A percentile compares a stretch with the other conserved stretches of the same genome.
Evolutionary conservation across 805 yeast species (phyloP).

Genomic region (Candida incommunis): DNA sequence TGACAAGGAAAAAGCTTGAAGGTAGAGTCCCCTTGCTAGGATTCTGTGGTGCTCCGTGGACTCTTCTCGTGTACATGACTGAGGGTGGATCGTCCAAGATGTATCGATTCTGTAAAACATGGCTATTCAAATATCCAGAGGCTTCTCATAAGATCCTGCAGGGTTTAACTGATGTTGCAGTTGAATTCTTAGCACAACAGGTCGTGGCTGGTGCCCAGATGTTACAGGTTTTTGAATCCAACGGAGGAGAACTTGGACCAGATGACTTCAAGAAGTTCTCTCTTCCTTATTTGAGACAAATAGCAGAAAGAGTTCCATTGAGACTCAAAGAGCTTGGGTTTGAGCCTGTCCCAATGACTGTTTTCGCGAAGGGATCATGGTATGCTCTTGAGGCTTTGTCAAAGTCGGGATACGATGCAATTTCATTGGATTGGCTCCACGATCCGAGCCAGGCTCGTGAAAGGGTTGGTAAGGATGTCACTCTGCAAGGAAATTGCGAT

Average conservation of each 20-base stretch:
- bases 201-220: conserved; percentile 97
- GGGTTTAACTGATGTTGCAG: conserved; percentile 71
- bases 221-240: conserved; percentile 90
- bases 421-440: conserved; percentile 89
- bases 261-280: conserved; percentile 78
- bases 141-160: conserved; percentile 58
- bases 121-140: conserved; percentile 74
- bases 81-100: conserved; percentile 94
- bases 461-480: conserved; percentile 51
- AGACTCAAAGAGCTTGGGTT: conserved; percentile 63
- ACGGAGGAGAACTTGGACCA: conserved; percentile 97
- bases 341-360: conserved; percentile 71
- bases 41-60: conserved; percentile 98
- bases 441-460: conserved; percentile 75
- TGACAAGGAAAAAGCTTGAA: conserved; percentile 70
- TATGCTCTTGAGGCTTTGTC: conserved; percentile 81
- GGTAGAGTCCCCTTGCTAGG: conserved; percentile 94
- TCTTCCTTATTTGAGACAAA: conserved; percentile 73
- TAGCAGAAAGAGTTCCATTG: conserved; percentile 49
- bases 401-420: conserved; percentile 65
- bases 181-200: conserved; percentile 87
- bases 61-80: conserved; percentile 88
- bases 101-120: conserved; percentile 81
- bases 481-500: conserved; percentile 88
- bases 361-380: conserved; percentile 96